A percentile compares a stretch with the other conserved stretches of the same genome.
These are phyloP conservation scores for Ensete glaucum DNA, from an alignment of 176 grass and related monocot species.

Conservation along the genomic window DNA sequence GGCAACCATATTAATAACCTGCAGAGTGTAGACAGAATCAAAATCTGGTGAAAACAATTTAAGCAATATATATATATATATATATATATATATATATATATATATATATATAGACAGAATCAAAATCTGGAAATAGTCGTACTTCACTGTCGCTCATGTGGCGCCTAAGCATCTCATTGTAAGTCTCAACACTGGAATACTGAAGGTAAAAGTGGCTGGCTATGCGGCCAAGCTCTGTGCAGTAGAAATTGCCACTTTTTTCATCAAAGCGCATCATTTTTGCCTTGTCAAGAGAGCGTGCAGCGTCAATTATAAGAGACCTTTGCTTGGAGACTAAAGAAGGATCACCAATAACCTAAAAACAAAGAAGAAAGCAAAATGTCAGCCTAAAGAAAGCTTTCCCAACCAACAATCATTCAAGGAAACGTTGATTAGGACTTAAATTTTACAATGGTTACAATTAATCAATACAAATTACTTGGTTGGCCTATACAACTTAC, in stretches of 20 bases:
- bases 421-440: background rate
- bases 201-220: constrained; percentile 95
- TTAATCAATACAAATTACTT: too few species aligned
- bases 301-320: constrained; percentile 78
- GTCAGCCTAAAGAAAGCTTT: constrained; percentile 13
- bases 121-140: constrained; percentile 1
- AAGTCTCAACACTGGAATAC: constrained; percentile 93
- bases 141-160: constrained; percentile 97
- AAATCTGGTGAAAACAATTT: constrained; percentile 8
- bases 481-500: too few species aligned
- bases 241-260: constrained; percentile 98
- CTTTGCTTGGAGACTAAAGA: constrained; percentile 72
- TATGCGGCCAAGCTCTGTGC: constrained; percentile 96
- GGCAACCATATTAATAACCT: constrained; percentile 96
- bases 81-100: constrained; percentile 8
- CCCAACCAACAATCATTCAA: background rate
- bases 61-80: constrained; percentile 10
- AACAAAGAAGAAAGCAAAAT: background rate
- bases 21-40: constrained; percentile 39
- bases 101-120: constrained; percentile 4
- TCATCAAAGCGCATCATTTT: constrained; percentile 99
- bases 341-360: constrained; percentile 76
- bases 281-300: constrained; percentile 83
- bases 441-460: too few species aligned
- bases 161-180: constrained; percentile 91